A percentile compares a stretch with the other conserved stretches of the same genome.
phyloP scores from a whole-genome alignment of 208 protist genomes.

The Trypanosoma rangeli region DNA sequence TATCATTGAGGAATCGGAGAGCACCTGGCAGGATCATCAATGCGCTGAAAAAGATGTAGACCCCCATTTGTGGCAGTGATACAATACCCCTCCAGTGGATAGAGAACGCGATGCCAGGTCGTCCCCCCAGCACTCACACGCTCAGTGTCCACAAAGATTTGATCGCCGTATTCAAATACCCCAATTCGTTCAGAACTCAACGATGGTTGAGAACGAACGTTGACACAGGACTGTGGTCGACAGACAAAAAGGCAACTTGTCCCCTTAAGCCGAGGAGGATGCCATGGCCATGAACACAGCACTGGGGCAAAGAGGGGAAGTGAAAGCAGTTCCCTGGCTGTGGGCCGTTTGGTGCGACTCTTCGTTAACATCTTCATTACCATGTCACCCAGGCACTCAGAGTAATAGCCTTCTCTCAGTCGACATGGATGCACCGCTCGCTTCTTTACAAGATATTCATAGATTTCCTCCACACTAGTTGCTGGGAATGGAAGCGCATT shows the following conservation, averaged over 20 bases:
- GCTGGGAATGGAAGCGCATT: conserved; percentile 47
- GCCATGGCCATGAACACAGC: conserved; percentile 46
- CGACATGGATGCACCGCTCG: conserved; percentile 38
- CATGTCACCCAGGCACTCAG: conserved; percentile 47
- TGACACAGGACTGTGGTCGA: conserved; percentile 21
- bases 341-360: conserved; percentile 51
- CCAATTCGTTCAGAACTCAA: conserved; percentile 22
- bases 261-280: conserved; percentile 8
- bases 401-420: conserved; percentile 28
- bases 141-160: conserved; percentile 26
- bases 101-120: conserved; percentile 43
- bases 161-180: conserved; percentile 30
- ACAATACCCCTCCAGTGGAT: conserved; percentile 49
- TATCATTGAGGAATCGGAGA: conserved; percentile 19
- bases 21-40: conserved; percentile 34
- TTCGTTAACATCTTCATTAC: conserved; percentile 62
- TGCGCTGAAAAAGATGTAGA: conserved; percentile 35
- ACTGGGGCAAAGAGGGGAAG: conserved; percentile 35
- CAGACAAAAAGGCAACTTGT: conserved; percentile 44
- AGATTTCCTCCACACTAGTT: conserved; percentile 30
- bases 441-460: conserved; percentile 20
- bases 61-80: conserved; percentile 14
- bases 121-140: conserved; percentile 10
- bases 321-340: conserved; percentile 41
- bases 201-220: conserved; percentile 31